These are phyloP conservation scores for Nemania abortiva DNA, from an alignment of 2,329 filamentous ascomycete species.

Conservation along the genomic window DNA sequence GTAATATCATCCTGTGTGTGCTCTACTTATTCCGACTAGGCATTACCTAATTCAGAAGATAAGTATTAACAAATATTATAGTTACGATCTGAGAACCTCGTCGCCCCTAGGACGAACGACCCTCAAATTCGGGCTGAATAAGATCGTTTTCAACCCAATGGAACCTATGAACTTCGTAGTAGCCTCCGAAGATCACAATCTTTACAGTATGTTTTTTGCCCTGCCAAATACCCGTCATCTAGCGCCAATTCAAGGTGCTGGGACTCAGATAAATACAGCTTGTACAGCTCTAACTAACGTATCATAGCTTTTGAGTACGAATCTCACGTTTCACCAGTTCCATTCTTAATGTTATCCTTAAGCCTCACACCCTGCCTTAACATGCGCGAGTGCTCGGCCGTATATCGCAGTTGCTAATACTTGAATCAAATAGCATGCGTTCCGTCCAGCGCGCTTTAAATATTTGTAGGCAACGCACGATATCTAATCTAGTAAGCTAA, in stretches of 20 bases:
- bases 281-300: constrained; percentile 53
- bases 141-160: constrained; percentile 94
- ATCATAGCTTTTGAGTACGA: constrained; percentile 84
- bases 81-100: constrained; percentile 92
- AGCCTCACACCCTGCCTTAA: no score
- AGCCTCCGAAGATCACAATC: constrained; percentile 87
- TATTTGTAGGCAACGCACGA: constrained; percentile 67
- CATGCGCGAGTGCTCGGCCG: background rate
- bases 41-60: background rate
- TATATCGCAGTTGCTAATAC: constrained; percentile 13
- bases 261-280: constrained; percentile 37
- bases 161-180: constrained; percentile 89
- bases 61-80: constrained; percentile 15
- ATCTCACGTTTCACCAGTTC: background rate
- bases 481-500: constrained; percentile 72
- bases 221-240: constrained; percentile 1
- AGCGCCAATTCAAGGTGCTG: background rate
- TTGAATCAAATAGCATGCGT: constrained; percentile 33
- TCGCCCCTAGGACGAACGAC: constrained; percentile 84
- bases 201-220: constrained; percentile 54
- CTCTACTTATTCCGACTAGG: background rate
- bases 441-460: constrained; percentile 39
- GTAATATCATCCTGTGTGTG: constrained; percentile 73
- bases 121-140: constrained; percentile 85
- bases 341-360: background rate